phyloP scores from a whole-genome alignment of 805 yeast species.

The Saturnispora sekii region DNA sequence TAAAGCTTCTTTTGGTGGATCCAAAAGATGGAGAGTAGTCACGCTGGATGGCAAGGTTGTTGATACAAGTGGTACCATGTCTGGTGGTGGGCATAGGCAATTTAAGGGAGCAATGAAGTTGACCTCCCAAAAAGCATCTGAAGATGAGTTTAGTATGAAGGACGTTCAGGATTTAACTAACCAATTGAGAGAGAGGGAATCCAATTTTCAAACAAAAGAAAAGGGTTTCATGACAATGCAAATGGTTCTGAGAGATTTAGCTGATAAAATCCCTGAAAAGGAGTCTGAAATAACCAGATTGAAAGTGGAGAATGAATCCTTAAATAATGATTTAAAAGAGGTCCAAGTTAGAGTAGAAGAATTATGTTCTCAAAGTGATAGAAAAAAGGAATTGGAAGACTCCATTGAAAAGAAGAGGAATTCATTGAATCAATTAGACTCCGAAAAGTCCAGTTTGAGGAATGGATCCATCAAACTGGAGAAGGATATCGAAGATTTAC shows the following conservation, averaged over 20 bases:
- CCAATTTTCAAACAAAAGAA: conserved; percentile 26
- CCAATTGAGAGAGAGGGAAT: conserved; percentile 42
- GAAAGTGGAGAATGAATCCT: conserved; percentile 54
- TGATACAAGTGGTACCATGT: conserved; percentile 89
- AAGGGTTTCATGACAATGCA: conserved; percentile 54
- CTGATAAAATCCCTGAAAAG: conserved; percentile 61
- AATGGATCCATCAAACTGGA: conserved; percentile 48
- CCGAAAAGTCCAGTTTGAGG: conserved; percentile 31
- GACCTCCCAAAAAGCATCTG: conserved; percentile 27
- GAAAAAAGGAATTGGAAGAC: conserved; percentile 25
- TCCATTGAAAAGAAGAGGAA: conserved; percentile 22
- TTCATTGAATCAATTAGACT: conserved; percentile 27
- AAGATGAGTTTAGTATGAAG: conserved; percentile 30
- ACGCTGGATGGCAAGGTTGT: conserved; percentile 87
- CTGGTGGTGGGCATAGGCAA: conserved; percentile 83
- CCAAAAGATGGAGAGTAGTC: conserved; percentile 74
- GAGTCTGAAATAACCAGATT: conserved; percentile 52
- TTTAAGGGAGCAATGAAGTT: conserved; percentile 71
- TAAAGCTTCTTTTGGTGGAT: conserved; percentile 70
- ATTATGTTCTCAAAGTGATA: conserved; percentile 18
- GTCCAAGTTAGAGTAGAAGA: conserved; percentile 36
- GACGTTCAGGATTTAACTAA: conserved; percentile 49
- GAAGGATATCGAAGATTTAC: conserved; percentile 46
- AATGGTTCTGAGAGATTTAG: conserved; percentile 43
- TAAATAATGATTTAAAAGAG: conserved; percentile 42